A percentile compares a stretch with the other conserved stretches of the same genome.
Conservation (phyloP, 1,284 basidiomycete genomes). For the Amylostereum chailletii region DNA sequence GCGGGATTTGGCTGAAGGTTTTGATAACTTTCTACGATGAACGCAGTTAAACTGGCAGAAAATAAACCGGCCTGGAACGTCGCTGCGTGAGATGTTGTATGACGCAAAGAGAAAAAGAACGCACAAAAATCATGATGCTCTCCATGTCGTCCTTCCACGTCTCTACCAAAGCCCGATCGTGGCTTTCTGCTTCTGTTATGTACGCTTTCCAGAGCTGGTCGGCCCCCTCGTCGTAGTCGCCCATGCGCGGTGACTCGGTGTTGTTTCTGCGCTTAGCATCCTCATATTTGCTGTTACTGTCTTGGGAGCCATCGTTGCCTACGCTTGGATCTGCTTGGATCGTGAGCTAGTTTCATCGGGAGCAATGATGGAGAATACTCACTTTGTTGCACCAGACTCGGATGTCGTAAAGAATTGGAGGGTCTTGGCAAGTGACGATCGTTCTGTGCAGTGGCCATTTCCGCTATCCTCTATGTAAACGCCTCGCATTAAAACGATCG, state of each 20-base stretch:
- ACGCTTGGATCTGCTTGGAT: too few relatives aligned
- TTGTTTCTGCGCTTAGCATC: too few relatives aligned
- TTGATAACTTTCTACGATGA: neutral
- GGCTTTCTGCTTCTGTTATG: slow-evolving; percentile 1
- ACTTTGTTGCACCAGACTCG: too few relatives aligned
- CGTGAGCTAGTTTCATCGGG: too few relatives aligned
- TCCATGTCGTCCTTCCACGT: slow-evolving; percentile 7
- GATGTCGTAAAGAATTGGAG: too few relatives aligned
- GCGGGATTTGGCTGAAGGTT: neutral
- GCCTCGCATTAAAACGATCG: too few relatives aligned
- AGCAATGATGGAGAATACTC: too few relatives aligned
- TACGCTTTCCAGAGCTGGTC: slow-evolving; percentile 8
- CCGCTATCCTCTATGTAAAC: too few relatives aligned
- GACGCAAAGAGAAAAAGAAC: slow-evolving; percentile 1
- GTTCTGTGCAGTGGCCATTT: too few relatives aligned
- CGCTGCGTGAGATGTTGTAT: slow-evolving; percentile 2
- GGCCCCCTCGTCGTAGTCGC: slow-evolving; percentile 13
- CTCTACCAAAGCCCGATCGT: slow-evolving; percentile 1
- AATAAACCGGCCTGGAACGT: neutral
- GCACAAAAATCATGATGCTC: slow-evolving; percentile 7
- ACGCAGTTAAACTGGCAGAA: neutral
- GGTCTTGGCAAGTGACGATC: too few relatives aligned
- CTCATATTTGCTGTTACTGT: too few relatives aligned
- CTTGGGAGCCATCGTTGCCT: too few relatives aligned
- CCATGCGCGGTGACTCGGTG: neutral